Conservation (phyloP, 371 early-diverging fungal genomes). For the Entomophthora muscae region DNA sequence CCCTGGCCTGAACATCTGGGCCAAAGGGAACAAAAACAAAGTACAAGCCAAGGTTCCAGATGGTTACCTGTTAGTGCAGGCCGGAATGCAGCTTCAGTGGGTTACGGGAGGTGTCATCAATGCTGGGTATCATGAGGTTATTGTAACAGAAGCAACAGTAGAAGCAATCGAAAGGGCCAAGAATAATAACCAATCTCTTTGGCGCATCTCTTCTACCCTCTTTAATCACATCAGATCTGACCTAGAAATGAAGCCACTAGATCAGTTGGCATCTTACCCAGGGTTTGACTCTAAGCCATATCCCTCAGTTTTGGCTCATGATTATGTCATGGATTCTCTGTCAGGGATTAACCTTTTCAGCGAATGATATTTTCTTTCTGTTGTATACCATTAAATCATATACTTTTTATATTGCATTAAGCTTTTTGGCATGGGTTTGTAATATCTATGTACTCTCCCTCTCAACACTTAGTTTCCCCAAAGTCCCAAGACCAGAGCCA, state of each 20-base stretch:
- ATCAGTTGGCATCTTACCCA: slow-evolving; percentile 4
- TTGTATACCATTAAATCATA: background rate
- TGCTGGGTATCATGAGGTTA: slow-evolving; percentile 58
- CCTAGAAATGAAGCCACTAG: slow-evolving; percentile 27
- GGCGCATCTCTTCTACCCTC: slow-evolving; percentile 53
- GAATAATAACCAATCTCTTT: slow-evolving; percentile 24
- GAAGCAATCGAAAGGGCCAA: slow-evolving; percentile 17
- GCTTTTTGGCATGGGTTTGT: no score
- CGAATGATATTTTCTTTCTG: background rate
- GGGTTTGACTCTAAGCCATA: background rate
- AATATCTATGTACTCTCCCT: no score
- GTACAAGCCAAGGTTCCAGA: slow-evolving; percentile 38
- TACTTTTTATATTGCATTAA: no score
- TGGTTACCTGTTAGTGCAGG: slow-evolving; percentile 47
- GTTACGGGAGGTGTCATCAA: slow-evolving; percentile 39
- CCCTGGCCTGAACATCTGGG: slow-evolving; percentile 55
- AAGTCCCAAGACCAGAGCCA: no score
- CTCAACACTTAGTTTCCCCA: no score
- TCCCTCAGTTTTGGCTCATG: background rate
- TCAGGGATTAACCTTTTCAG: background rate
- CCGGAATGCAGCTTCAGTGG: slow-evolving; percentile 48
- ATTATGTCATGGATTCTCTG: background rate
- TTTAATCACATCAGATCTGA: slow-evolving; percentile 49
- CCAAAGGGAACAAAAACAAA: slow-evolving; percentile 28
- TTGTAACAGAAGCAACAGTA: slow-evolving; percentile 30